A percentile compares a stretch with the other conserved stretches of the same genome.
Evolutionary conservation across 1,284 basidiomycete species (phyloP).

Genomic region (Cystobasidium slooffiae): DNA sequence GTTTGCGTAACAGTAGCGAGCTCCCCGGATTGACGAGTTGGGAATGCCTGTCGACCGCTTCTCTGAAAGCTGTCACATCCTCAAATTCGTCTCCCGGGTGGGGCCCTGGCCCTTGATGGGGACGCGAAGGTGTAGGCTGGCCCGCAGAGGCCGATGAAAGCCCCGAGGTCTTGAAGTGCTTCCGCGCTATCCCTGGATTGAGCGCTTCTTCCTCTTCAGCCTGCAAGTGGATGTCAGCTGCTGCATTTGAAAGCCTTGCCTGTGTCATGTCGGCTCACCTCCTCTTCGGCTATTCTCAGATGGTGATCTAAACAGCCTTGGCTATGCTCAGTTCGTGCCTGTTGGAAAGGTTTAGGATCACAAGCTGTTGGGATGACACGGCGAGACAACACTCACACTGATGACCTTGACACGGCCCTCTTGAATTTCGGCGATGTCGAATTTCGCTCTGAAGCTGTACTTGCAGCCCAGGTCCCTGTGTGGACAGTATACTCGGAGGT

Average conservation of each 20-base stretch:
- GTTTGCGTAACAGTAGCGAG: conserved; percentile 1
- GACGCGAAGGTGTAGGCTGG: neutral
- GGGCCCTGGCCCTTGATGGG: conserved; percentile 15
- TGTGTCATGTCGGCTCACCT: neutral
- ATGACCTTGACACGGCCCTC: conserved; percentile 28
- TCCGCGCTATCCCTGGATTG: neutral
- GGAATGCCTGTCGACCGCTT: conserved; percentile 12
- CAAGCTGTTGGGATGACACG: neutral
- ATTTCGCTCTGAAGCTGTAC: conserved; percentile 29
- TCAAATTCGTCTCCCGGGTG: conserved; percentile 26
- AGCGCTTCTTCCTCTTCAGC: conserved; percentile 30
- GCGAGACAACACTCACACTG: neutral
- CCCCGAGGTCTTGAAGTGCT: neutral
- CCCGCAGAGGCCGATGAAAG: neutral
- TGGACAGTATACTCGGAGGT: conserved; percentile 15
- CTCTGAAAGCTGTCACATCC: conserved; percentile 10
- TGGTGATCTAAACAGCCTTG: conserved; percentile 33
- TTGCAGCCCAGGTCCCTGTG: conserved; percentile 28
- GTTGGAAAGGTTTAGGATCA: neutral
- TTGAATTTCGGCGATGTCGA: conserved; percentile 13
- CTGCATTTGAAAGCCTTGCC: too few relatives aligned
- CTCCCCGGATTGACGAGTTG: conserved; percentile 26
- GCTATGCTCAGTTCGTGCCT: conserved; percentile 30
- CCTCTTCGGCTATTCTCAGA: conserved; percentile 18
- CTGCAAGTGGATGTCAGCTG: conserved; percentile 2